Base-by-base conservation (phyloP, 2,329 filamentous ascomycete genomes). In the Cladosporium sp. region DNA sequence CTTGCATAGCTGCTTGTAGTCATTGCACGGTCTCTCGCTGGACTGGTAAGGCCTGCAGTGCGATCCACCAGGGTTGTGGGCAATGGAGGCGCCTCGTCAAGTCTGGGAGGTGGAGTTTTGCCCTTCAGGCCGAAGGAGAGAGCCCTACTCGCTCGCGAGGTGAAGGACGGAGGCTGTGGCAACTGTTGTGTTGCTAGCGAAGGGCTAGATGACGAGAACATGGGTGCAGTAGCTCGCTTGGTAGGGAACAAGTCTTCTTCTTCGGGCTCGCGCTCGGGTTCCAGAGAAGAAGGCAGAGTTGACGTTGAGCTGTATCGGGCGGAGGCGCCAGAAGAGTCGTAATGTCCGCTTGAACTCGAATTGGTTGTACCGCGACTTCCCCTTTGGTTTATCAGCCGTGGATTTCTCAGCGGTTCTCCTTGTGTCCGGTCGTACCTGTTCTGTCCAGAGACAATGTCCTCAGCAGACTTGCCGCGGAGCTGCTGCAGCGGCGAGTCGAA, bases 281-380 rank as follows among this genome's bases (percentile, higher is more conserved):
- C 84, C 14, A 83, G 78, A n/a, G 83, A 85, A 23, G 83, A 85
- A 44, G 84, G 84, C 46, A 84, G 77, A 8, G 84, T 85, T 8
- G 84, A 85, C 7, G 84, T 83, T 33, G 82, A 85, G 73, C 83
- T 86, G 68, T 82, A 80, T 55, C 83, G 82, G 52, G 81, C 81
- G 49, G 84, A 85, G 18, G 76, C 75, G 55, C 76, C 74, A 44
- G 77, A 78, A 44, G 73, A 77, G 57, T 77, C 75, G 73, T 77
- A 76, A 68, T 79, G 77, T 61, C 78, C 78, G 55, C 80, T 82
- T 26, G 80, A 82, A 60, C 75, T 76, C 28, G 82, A 84, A 64
- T 80, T 79, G 56, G 81, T 77, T 52, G 81, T 83, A 61, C 79
- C 80, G 69, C 80, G 82, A 72, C 82, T 85, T 65, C 79, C 80